These are phyloP conservation scores for Coniochaeta sp. DNA, from an alignment of 2,329 filamentous ascomycete genomes.

Conservation along the genomic window DNA sequence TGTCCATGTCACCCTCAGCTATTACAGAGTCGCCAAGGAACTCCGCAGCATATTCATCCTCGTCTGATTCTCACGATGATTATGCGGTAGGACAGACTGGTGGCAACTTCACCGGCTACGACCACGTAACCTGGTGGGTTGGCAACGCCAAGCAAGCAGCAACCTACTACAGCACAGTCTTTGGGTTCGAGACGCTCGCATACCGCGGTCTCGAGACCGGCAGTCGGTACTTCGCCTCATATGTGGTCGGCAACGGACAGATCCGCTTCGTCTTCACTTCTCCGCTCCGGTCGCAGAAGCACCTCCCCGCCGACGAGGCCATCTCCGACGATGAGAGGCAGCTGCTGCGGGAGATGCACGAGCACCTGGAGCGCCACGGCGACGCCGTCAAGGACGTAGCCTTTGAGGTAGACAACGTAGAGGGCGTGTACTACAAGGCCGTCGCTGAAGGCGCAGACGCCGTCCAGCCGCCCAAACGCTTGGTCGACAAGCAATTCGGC, in stretches of 20 bases:
- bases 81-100: constrained; percentile 43
- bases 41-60: constrained; percentile 32
- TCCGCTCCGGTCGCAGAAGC: constrained; percentile 57
- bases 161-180: constrained; percentile 77
- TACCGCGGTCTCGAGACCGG: constrained; percentile 87
- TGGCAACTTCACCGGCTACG: constrained; percentile 69
- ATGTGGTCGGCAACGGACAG: constrained; percentile 71
- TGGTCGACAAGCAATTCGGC: constrained; percentile 54
- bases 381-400: constrained; percentile 94
- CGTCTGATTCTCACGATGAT: constrained; percentile 38
- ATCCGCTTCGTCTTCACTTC: constrained; percentile 82
- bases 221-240: constrained; percentile 70
- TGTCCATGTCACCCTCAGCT: constrained; percentile 53
- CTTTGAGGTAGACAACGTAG: constrained; percentile 87
- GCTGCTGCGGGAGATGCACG: constrained; percentile 68
- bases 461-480: constrained; percentile 51
- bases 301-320: constrained; percentile 51
- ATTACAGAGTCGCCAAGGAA: constrained; percentile 40
- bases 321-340: constrained; percentile 56
- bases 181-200: constrained; percentile 77
- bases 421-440: constrained; percentile 70
- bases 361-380: constrained; percentile 78
- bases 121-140: constrained; percentile 93
- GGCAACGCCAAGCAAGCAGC: constrained; percentile 96
- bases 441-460: constrained; percentile 56